These are phyloP conservation scores for Protomyces lactucae-debilis DNA, from an alignment of 1,139 yeast species.

Conservation along the genomic window DNA sequence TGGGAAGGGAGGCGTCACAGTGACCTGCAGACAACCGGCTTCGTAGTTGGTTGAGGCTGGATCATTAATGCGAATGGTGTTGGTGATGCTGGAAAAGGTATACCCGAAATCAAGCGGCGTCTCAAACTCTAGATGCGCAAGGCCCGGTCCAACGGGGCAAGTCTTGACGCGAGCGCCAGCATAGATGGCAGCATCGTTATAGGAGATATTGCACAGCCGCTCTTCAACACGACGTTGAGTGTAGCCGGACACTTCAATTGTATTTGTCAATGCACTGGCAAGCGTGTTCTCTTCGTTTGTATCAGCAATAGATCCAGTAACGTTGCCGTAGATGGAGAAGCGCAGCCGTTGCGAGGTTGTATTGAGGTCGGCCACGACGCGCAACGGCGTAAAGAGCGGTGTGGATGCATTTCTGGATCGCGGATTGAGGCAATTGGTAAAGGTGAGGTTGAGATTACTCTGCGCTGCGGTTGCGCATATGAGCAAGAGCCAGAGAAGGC, in stretches of 20 bases:
- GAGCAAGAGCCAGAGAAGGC: neutral
- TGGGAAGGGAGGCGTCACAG: slow-evolving; percentile 20
- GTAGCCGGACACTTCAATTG: slow-evolving; percentile 11
- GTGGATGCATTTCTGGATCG: neutral
- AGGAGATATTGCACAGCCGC: slow-evolving; percentile 11
- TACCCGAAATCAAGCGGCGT: slow-evolving; percentile 6
- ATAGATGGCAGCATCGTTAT: neutral
- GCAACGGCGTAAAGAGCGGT: slow-evolving; percentile 14
- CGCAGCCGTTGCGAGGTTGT: neutral
- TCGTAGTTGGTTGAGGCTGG: slow-evolving; percentile 12
- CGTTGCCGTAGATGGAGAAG: slow-evolving; percentile 11
- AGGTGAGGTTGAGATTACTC: slow-evolving; percentile 4
- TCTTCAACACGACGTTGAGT: slow-evolving; percentile 4
- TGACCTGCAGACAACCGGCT: slow-evolving; percentile 17
- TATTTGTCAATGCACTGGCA: slow-evolving; percentile 24
- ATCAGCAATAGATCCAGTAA: slow-evolving; percentile 12
- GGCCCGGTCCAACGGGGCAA: slow-evolving; percentile 24
- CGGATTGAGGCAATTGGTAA: slow-evolving; percentile 9
- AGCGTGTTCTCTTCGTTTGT: slow-evolving; percentile 19
- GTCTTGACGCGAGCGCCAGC: neutral
- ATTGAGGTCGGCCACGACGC: slow-evolving; percentile 5
- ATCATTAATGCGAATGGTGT: slow-evolving; percentile 13
- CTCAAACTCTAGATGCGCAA: slow-evolving; percentile 2
- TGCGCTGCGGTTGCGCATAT: neutral
- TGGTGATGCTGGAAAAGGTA: slow-evolving; percentile 16